Base-by-base conservation (phyloP, 192 early-diverging fungal genomes). In the Geranomyces variabilis region DNA sequence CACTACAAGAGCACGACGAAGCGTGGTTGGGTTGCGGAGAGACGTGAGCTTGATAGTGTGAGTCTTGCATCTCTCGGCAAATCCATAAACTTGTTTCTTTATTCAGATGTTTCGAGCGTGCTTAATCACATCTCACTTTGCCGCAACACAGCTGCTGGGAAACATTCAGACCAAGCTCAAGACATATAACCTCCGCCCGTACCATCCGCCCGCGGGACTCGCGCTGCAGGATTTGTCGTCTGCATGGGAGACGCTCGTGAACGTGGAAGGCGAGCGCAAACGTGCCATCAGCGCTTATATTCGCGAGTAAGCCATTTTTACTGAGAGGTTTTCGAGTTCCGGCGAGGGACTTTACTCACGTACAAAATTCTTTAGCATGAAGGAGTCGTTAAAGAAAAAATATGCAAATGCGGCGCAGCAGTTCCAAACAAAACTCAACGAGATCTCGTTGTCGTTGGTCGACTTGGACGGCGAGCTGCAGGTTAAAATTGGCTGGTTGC, bases 141-240 rank as follows among this genome's bases (percentile, higher is more conserved):
- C 10, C 19, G 46, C 46, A 19, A 47, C 46, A n/a, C 41, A 71
- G 33, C 79, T 98, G 44, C 81, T 98, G 47, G 92, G 96, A 22
- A 96, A 98, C 73, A 96, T 98, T 71, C 93, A 95, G 72, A 98
- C 95, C 57, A 98, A 98, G 82, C 84, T 95, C 21, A 94, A 92
- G 72, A 98, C 96, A 0, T 98, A 98, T 77, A 93, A 96, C 57
- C 80, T 97, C 53, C 81, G 85, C 30, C 88, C 93, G 15, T 98
- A 96, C 74, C 71, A 80, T 63, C 94, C 96, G 31, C 92, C 92
- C 48, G 70, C 77, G 2, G 95, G 94, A 4, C 73, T 92, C 41
- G 84, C 87, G 5, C 77, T 85, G 21, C 62, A 73, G 81, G 93
- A 96, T 67, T 75, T 97, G n/a, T 91, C 94, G 61, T 67, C 82